phyloP scores from a whole-genome alignment of 2,329 filamentous ascomycete genomes.

The Hortaea werneckii region DNA sequence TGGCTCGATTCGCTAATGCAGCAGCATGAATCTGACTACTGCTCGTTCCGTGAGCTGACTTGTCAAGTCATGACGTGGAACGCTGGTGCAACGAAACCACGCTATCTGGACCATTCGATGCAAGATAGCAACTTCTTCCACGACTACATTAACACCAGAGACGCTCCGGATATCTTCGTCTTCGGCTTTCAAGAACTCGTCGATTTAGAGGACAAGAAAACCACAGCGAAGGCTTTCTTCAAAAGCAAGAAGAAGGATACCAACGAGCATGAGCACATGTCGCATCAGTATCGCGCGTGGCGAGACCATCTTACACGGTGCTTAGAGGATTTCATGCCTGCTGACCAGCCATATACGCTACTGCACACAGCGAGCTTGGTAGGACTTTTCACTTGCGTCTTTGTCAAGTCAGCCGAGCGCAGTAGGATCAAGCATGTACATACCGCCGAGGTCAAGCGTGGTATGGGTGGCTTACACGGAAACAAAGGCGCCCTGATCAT shows the following conservation, averaged over 20 bases:
- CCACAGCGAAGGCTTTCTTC: slow-evolving; percentile 88
- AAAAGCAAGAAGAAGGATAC: slow-evolving; percentile 77
- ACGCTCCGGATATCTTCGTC: slow-evolving; percentile 77
- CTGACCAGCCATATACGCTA: slow-evolving; percentile 68
- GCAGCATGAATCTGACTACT: slow-evolving; percentile 68
- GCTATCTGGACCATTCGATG: slow-evolving; percentile 60
- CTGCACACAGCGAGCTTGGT: slow-evolving; percentile 85
- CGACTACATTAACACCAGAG: slow-evolving; percentile 64
- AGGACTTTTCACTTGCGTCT: slow-evolving; percentile 90
- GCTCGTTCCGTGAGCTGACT: slow-evolving; percentile 71
- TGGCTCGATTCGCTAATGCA: slow-evolving; percentile 93
- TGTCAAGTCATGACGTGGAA: slow-evolving; percentile 91
- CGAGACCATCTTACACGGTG: slow-evolving; percentile 75
- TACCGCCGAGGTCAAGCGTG: slow-evolving; percentile 80
- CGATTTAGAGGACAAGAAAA: slow-evolving; percentile 92
- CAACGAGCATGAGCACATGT: slow-evolving; percentile 80
- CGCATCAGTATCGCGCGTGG: slow-evolving; percentile 95
- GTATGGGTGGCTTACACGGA: slow-evolving; percentile 88
- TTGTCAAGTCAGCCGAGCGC: slow-evolving; percentile 73
- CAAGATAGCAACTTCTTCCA: slow-evolving; percentile 69
- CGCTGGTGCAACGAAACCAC: slow-evolving; percentile 88
- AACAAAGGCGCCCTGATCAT: slow-evolving; percentile 93
- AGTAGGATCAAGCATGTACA: slow-evolving; percentile 67
- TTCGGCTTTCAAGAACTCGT: slow-evolving; percentile 99
- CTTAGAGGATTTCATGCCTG: slow-evolving; percentile 73